Evolutionary conservation across 73 alveolate genomes (phyloP).

Genomic region (Paramecium sexaurelia): DNA sequence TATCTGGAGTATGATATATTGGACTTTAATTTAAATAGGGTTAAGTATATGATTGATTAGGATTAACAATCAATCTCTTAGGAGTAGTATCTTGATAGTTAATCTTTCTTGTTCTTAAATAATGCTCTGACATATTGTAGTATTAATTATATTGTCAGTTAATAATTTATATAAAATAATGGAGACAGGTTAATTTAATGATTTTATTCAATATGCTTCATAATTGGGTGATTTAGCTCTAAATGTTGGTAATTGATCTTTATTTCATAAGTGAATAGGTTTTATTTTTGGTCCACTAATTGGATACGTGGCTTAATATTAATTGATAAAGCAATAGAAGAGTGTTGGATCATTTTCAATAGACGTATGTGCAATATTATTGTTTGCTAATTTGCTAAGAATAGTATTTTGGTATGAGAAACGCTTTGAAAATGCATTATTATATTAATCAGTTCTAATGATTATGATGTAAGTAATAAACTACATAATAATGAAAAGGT

Average conservation of each 20-base stretch:
- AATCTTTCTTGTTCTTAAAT: neutral
- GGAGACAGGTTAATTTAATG: neutral
- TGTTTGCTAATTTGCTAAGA: slow-evolving; percentile 61
- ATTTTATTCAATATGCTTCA: neutral
- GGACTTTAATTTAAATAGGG: neutral
- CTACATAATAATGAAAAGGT: neutral
- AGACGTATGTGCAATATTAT: slow-evolving; percentile 61
- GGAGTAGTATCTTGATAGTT: neutral
- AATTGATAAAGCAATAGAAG: neutral
- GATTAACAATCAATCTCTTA: neutral
- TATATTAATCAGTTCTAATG: slow-evolving; percentile 13
- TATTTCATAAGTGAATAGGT: slow-evolving; percentile 1
- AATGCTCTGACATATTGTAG: neutral
- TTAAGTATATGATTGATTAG: neutral
- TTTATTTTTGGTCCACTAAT: slow-evolving; percentile 60
- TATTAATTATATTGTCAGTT: neutral
- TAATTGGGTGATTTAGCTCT: neutral
- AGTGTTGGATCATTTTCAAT: slow-evolving; percentile 35
- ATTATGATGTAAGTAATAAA: slow-evolving; percentile 22
- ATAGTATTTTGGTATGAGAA: slow-evolving; percentile 10
- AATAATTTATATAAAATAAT: neutral
- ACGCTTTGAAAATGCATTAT: slow-evolving; percentile 12
- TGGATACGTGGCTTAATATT: slow-evolving; percentile 38
- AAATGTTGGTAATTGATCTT: slow-evolving; percentile 3
- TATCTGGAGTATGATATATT: neutral